These are phyloP conservation scores for Penicillium bovifimosum DNA, from an alignment of 495 filamentous ascomycete genomes.

Conservation along the genomic window DNA sequence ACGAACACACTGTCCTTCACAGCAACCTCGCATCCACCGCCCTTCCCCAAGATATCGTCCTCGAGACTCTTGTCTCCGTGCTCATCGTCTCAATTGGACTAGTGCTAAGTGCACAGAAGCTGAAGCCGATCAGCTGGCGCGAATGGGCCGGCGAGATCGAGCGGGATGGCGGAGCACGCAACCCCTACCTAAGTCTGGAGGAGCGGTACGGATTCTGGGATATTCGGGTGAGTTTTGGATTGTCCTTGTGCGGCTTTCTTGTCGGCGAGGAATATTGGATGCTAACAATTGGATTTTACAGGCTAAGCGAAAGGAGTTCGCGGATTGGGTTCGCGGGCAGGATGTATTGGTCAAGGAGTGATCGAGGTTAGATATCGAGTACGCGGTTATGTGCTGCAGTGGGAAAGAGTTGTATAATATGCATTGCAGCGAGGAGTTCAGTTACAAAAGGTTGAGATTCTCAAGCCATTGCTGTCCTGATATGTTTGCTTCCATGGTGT, in stretches of 20 bases:
- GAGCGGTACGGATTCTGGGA: conserved; percentile 64
- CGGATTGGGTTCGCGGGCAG: conserved; percentile 58
- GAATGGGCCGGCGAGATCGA: conserved; percentile 82
- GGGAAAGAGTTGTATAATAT: conserved; percentile 18
- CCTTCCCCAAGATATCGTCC: conserved; percentile 66
- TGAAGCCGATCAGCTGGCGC: conserved; percentile 74
- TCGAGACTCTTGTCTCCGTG: conserved; percentile 59
- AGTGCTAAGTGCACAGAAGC: conserved; percentile 60
- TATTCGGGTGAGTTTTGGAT: conserved; percentile 52
- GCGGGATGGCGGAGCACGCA: conserved; percentile 51
- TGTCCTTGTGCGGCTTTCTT: conserved; percentile 36
- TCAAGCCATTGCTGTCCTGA: not conserved
- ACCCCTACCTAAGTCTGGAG: conserved; percentile 49
- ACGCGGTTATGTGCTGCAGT: conserved; percentile 1
- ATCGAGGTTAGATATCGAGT: conserved; percentile 2
- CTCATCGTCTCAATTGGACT: conserved; percentile 63
- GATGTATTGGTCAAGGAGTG: conserved; percentile 26
- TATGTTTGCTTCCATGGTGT: not conserved
- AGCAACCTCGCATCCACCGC: conserved; percentile 49
- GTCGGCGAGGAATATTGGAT: not conserved
- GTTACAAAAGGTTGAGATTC: conserved; percentile 7
- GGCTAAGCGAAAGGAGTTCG: conserved; percentile 72
- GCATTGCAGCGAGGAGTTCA: conserved; percentile 16
- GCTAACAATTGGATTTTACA: conserved; percentile 32
- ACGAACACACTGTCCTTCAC: conserved; percentile 71